A percentile compares a stretch with the other conserved stretches of the same genome.
Conservation (phyloP, 495 filamentous ascomycete species). For the Penicillium psychrofluorescens region DNA sequence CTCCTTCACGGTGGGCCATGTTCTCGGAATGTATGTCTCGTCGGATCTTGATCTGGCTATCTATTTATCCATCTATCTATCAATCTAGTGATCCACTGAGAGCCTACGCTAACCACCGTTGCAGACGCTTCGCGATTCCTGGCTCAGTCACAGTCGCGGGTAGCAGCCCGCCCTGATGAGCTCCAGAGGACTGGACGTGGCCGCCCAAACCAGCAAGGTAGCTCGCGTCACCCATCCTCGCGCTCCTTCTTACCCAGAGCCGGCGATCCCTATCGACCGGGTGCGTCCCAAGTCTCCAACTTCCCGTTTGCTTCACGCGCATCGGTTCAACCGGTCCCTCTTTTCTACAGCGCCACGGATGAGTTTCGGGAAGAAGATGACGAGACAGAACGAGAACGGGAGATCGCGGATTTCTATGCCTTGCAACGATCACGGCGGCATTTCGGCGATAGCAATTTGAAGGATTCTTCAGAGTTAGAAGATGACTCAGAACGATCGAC, state of each 20-base stretch:
- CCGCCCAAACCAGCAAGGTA: constrained; percentile 34
- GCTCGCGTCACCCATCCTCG: constrained; percentile 39
- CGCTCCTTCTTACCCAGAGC: constrained; percentile 39
- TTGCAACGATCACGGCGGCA: constrained; percentile 82
- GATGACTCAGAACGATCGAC: constrained; percentile 57
- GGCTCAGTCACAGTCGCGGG: constrained; percentile 90
- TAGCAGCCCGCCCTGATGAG: constrained; percentile 60
- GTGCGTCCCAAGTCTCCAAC: constrained; percentile 60
- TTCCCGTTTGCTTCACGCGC: constrained; percentile 72
- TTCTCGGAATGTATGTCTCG: constrained; percentile 89
- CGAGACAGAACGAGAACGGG: constrained; percentile 81
- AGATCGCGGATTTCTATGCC: constrained; percentile 88
- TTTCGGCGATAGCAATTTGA: constrained; percentile 70
- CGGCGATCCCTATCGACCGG: constrained; percentile 66
- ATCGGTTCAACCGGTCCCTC: constrained; percentile 65
- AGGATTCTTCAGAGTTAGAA: constrained; percentile 74
- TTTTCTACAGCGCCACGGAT: constrained; percentile 85
- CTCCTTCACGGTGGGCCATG: constrained; percentile 48
- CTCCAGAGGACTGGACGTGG: constrained; percentile 42
- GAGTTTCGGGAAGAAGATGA: constrained; percentile 86
- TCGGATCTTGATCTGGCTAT: neutral
- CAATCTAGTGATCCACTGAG: too few relatives aligned
- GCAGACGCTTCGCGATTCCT: constrained; percentile 95
- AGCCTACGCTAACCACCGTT: neutral
- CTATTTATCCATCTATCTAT: too few relatives aligned